Percentiles rank a stretch among this genome's conserved stretches.
Conservation (phyloP, 306 rosid genomes). For the Hippophae rhamnoides region DNA sequence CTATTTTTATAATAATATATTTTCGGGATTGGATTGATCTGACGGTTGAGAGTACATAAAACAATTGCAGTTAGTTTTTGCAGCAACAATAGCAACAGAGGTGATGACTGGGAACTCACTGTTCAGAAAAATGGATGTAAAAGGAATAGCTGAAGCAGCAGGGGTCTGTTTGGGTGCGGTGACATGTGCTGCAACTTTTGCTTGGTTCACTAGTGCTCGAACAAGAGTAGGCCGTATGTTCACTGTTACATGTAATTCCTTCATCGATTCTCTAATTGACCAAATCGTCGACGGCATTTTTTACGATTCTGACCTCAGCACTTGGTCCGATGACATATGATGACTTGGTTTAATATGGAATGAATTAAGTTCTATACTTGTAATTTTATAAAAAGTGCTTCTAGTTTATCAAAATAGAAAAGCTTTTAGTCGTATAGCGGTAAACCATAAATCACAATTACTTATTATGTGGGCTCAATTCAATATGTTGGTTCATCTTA, state of each 20-base stretch:
- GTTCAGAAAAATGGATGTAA: constrained; percentile 65
- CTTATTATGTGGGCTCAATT: too few relatives aligned
- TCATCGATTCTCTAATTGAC: constrained; percentile 68
- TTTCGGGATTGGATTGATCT: too few relatives aligned
- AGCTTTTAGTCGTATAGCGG: too few relatives aligned
- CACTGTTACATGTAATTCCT: constrained; percentile 46
- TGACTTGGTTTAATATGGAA: too few relatives aligned
- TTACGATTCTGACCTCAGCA: constrained; percentile 42
- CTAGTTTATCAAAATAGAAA: too few relatives aligned
- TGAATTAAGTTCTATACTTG: too few relatives aligned
- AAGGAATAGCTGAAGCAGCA: constrained; percentile 65
- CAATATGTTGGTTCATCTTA: too few relatives aligned
- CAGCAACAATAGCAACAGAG: constrained; percentile 58
- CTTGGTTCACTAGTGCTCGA: constrained; percentile 72
- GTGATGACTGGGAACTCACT: constrained; percentile 69
- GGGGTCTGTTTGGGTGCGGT: constrained; percentile 76
- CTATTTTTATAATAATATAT: too few relatives aligned
- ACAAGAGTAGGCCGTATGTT: constrained; percentile 61
- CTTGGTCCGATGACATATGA: constrained; percentile 56
- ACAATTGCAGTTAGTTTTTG: constrained; percentile 61
- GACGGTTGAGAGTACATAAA: neutral
- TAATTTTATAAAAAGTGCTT: too few relatives aligned
- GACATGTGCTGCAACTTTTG: constrained; percentile 51
- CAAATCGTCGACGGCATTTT: constrained; percentile 85
- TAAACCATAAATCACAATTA: too few relatives aligned